Evolutionary conservation across 441 rosid species (phyloP), one percentile per base, ranked within the genome.

Genomic region (Eutrema salsugineum): DNA sequence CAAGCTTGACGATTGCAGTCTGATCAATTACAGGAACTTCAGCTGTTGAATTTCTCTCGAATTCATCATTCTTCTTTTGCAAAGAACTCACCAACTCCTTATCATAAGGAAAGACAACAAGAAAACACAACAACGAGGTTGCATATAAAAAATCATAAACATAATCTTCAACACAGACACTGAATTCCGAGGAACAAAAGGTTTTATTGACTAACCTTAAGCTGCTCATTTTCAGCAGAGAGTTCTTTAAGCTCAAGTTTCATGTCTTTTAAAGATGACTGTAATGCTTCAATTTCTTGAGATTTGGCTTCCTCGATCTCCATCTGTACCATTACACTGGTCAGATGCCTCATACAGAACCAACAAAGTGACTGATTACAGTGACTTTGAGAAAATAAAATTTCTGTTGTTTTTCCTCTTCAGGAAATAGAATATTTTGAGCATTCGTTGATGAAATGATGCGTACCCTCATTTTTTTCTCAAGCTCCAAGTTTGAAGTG

Each of bases 391-490:
- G 63, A 33, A 47, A 27, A 48, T n/a, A 47, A 2, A 6, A 14
- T 22, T 24, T 24, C 22, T 20, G 1, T 20, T 3, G 2, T 11
- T 6, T 53, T 39, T 61, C n/a, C n/a, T 54, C 56, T 33, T 58
- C 32, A 69, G 57, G 38, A 48, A 35, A 11, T 49, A 5, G 5
- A 19, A 63, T 5, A 33, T 19, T 39, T 55, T 30, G 63, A 4
- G 11, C 42, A 6, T 32, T 32, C 27, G 12, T 8, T 49, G 42
- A 58, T 42, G 44, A 53, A 77, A 62, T 35, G 27, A 70, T 49
- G 57, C 55, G 70, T 81, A 90, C 99, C 91, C 90, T 85, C 85
- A 74, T 86, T 78, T 80, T 80, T 77, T 86, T 93, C 87, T 96
- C 99, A 70, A 78, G 83, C 85, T 90, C 83, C 72, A 93, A 72